Evolutionary conservation across 352 stramenopile species (phyloP), one percentile per base, ranked within the genome.

Genomic region (Phytophthora boehmeriae): DNA sequence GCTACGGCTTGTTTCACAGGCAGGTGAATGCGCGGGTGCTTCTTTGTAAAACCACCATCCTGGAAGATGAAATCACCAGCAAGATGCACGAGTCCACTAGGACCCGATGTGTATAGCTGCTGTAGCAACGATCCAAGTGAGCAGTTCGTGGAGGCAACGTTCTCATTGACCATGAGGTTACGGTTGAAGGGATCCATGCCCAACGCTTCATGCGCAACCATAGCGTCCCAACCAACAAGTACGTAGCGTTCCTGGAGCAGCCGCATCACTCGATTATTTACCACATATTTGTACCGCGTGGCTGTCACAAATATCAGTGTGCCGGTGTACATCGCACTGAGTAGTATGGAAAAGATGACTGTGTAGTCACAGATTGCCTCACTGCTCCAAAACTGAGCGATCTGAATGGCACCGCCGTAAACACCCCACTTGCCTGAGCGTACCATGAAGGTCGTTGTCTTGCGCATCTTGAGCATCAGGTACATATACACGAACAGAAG

Each of bases 331-430:
- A 34, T 34, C 8, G 28, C 4, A 32, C 38, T 44, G 2, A 22
- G 8, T 13, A 75, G 48, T 8, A 71, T 48, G 1, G 34, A 46
- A 1, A 72, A 22, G 17, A 75, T 63, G 17, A 78, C 63, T 17
- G 78, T 59, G 41, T 78, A 60, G 38, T 85, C 75, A 48, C 72
- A 82, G 6, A 78, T 65, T 55, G 82, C 68, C 42, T 86, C 73
- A 41, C 57, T 81, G 0, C 55, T 38, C 76, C 76, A 86, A 54
- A 83, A 83, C 38, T 60, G 30, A 3, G 62, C 59, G 27, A 83
- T 68, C 20, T 72, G 38, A 0, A 68, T 60, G 19, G 66, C 47
- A 11, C 76, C 73, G 5, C 73, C 73, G 14, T 55, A 78, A 2
- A 80, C 60, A 30, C 53, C 59, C 14, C 35, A 35, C 32, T 77